phyloP scores from a whole-genome alignment of 176 grass and related monocot species.

The Oryza brachyantha region DNA sequence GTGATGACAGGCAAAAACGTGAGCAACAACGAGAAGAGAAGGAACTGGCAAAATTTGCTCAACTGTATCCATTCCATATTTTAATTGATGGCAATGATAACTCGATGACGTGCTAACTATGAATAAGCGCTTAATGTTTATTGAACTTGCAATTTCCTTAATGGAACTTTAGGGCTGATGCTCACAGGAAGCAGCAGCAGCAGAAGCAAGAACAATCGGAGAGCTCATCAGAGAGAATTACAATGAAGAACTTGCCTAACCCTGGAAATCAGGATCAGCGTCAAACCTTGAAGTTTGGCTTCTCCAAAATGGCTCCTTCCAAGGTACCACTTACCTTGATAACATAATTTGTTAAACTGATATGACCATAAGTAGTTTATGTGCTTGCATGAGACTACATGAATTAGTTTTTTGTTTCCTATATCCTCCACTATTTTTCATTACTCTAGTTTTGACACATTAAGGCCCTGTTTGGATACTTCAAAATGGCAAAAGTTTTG shows the following conservation, averaged over 20 bases:
- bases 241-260: conserved; percentile 24
- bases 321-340: conserved; percentile 47
- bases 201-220: conserved; percentile 56
- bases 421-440: background rate
- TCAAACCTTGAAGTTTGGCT: conserved; percentile 82
- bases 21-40: conserved; percentile 93
- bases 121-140: background rate
- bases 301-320: conserved; percentile 59
- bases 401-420: background rate
- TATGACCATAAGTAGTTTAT: background rate
- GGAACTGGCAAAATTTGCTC: conserved; percentile 91
- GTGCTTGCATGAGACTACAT: background rate
- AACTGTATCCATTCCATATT: conserved; percentile 58
- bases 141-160: conserved; percentile 38
- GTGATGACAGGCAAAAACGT: conserved; percentile 84
- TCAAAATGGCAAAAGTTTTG: too few species aligned
- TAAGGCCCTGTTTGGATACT: too few species aligned
- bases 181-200: conserved; percentile 72
- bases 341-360: background rate
- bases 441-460: background rate
- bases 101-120: background rate
- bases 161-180: conserved; percentile 61
- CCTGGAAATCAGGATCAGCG: conserved; percentile 65
- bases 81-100: background rate
- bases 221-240: conserved; percentile 23